These are phyloP conservation scores for Ceratobasidium sp. DNA, from an alignment of 1,284 basidiomycete genomes.

Conservation along the genomic window DNA sequence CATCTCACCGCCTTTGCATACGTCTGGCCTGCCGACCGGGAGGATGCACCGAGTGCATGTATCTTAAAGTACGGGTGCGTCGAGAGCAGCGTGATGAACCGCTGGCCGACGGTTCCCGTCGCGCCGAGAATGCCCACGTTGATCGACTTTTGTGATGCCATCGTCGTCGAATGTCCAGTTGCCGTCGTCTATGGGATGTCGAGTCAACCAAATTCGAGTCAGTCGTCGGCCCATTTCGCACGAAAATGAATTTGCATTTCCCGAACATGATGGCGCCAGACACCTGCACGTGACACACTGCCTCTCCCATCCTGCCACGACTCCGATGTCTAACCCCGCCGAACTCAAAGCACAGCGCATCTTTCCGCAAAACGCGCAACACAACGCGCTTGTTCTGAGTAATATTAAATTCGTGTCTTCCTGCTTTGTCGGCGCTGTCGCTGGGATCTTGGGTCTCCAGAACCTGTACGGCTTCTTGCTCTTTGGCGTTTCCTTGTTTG, in stretches of 20 bases:
- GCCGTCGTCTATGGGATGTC: not conserved
- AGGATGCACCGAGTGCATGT: constrained; percentile 88
- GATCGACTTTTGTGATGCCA: constrained; percentile 53
- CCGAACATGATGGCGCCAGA: constrained; percentile 6
- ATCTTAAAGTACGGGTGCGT: constrained; percentile 91
- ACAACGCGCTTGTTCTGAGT: constrained; percentile 66
- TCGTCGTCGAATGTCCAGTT: constrained; percentile 1
- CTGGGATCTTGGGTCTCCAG: constrained; percentile 85
- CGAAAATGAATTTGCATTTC: constrained; percentile 36
- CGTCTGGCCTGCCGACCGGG: constrained; percentile 85
- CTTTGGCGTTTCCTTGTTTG: constrained; percentile 70
- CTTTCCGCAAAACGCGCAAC: constrained; percentile 72
- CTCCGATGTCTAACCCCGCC: constrained; percentile 39
- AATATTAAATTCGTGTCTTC: constrained; percentile 78
- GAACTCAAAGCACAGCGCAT: constrained; percentile 48
- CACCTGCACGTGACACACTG: constrained; percentile 12
- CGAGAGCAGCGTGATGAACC: constrained; percentile 90
- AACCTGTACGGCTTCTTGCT: constrained; percentile 82
- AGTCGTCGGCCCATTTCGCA: constrained; percentile 27
- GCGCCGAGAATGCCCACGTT: constrained; percentile 95
- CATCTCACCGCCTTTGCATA: constrained; percentile 84
- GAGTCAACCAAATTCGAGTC: constrained; percentile 27
- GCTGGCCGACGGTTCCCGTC: constrained; percentile 95
- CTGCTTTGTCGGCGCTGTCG: constrained; percentile 82
- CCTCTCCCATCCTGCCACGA: constrained; percentile 15